phyloP scores from a whole-genome alignment of 179 eudicot species.

The Monotropa hypopitys region DNA sequence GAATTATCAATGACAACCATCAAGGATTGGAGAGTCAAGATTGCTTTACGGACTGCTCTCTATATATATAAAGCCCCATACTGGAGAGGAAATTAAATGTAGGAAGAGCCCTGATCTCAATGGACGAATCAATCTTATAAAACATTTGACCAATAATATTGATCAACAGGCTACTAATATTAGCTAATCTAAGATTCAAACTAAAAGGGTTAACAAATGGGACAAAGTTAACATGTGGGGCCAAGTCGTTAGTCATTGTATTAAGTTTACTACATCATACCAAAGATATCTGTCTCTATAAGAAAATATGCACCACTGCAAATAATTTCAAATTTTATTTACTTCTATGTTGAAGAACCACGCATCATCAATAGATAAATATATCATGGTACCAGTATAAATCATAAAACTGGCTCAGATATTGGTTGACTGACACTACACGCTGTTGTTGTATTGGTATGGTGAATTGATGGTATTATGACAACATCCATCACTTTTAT shows the following conservation, averaged over 20 bases:
- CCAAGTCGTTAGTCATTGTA: not conserved
- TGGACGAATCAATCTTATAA: not conserved
- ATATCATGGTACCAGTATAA: not conserved
- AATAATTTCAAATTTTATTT: not conserved
- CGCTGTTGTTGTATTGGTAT: not conserved
- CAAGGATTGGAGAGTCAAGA: not conserved
- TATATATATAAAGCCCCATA: not conserved
- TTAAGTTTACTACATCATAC: not conserved
- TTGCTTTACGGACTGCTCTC: not conserved
- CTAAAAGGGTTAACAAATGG: not conserved
- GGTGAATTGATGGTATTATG: not conserved
- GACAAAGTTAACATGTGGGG: not conserved
- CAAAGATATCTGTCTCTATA: not conserved
- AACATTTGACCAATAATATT: not conserved
- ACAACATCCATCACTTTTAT: not conserved
- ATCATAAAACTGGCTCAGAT: not conserved
- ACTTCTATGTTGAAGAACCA: not conserved
- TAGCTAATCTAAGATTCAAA: not conserved
- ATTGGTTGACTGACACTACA: not conserved
- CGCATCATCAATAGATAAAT: not conserved
- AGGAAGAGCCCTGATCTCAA: not conserved
- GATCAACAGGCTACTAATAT: not conserved
- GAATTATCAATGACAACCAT: not conserved
- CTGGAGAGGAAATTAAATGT: not conserved
- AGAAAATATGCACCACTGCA: not conserved